A percentile compares a stretch with the other conserved stretches of the same genome.
phyloP scores from a whole-genome alignment of 495 filamentous ascomycete species.

The Glutinoglossum americanum region DNA sequence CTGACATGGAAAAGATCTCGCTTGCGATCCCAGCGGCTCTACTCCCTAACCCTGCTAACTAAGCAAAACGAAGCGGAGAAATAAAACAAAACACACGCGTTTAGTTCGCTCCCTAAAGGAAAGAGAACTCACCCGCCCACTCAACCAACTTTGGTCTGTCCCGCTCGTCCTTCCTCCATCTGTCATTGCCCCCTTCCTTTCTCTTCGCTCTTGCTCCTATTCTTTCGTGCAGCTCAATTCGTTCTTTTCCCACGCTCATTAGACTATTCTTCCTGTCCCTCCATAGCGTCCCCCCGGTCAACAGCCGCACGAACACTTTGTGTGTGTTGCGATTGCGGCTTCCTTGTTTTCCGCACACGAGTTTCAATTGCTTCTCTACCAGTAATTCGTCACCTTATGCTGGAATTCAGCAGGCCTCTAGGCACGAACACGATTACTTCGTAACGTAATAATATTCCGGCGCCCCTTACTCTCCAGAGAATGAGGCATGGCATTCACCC shows the following conservation, averaged over 20 bases:
- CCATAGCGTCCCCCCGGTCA: neutral
- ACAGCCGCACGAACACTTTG: neutral
- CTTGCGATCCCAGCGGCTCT: neutral
- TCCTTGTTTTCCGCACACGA: neutral
- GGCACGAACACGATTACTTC: neutral
- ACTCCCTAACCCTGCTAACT: neutral
- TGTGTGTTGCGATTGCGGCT: neutral
- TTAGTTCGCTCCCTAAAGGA: neutral
- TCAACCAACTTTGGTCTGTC: neutral
- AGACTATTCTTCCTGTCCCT: neutral
- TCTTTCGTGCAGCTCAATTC: neutral
- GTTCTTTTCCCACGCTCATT: neutral
- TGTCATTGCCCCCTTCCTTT: neutral
- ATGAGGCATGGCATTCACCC: slow-evolving; percentile 1
- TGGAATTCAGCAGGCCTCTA: neutral
- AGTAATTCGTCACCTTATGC: neutral
- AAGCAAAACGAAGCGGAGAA: neutral
- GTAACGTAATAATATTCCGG: neutral
- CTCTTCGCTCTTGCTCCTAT: neutral
- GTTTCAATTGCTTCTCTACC: neutral
- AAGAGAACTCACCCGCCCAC: neutral
- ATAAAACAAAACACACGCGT: neutral
- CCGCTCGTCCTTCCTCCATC: neutral
- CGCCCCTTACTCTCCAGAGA: neutral
- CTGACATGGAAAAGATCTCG: too few species aligned